phyloP scores from a whole-genome alignment of 139 green algal genomes.

The Zygnema cylindricum region DNA sequence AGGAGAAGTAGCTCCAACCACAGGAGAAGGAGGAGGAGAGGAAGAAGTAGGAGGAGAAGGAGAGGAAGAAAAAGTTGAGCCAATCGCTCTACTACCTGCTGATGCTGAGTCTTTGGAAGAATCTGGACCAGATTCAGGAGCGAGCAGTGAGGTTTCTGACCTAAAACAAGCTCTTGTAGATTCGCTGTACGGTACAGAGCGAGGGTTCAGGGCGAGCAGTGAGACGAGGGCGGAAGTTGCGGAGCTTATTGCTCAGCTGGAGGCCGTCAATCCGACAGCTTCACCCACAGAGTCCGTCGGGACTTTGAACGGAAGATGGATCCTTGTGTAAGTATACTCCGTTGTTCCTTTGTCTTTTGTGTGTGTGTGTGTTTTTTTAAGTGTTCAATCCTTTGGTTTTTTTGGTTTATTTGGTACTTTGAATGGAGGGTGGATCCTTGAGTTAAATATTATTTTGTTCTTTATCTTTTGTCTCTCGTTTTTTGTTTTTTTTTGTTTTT shows the following conservation, averaged over 20 bases:
- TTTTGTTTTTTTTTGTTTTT: not conserved
- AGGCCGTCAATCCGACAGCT: constrained; percentile 85
- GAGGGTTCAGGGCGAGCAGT: constrained; percentile 76
- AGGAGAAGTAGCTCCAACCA: too few relatives aligned
- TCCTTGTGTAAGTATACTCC: constrained; percentile 43
- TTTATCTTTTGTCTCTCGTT: not conserved
- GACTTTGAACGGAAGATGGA: constrained; percentile 71
- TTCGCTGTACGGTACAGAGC: constrained; percentile 83
- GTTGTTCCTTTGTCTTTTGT: too few relatives aligned
- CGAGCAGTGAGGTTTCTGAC: not conserved
- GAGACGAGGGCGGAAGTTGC: constrained; percentile 85
- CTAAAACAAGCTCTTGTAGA: constrained; percentile 85
- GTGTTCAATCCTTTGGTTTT: too few relatives aligned
- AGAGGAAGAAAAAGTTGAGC: too few relatives aligned
- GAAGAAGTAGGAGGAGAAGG: too few relatives aligned
- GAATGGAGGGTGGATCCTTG: too few relatives aligned
- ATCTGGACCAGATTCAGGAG: constrained; percentile 4
- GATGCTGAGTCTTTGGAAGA: not conserved
- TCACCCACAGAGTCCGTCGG: constrained; percentile 71
- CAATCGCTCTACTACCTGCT: not conserved
- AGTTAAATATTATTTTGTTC: too few relatives aligned
- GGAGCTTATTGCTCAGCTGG: constrained; percentile 91
- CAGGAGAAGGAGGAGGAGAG: too few relatives aligned
- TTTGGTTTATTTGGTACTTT: too few relatives aligned
- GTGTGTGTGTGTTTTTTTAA: too few relatives aligned